phyloP scores from a whole-genome alignment of 2,329 filamentous ascomycete species.

The Diplodia mutila region DNA sequence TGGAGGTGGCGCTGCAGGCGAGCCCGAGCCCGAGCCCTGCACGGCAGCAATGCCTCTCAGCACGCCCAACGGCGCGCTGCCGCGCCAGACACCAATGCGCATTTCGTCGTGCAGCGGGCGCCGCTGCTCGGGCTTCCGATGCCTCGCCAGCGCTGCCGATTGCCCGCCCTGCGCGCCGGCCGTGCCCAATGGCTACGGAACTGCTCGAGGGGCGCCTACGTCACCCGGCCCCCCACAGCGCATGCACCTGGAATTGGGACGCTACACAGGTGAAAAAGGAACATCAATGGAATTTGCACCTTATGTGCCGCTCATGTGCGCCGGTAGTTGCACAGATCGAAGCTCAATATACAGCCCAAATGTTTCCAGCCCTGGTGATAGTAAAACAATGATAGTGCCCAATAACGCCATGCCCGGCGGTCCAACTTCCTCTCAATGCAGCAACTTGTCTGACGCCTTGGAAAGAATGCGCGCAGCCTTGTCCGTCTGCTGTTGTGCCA shows the following conservation, averaged over 20 bases:
- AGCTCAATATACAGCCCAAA: constrained; percentile 19
- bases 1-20: constrained; percentile 6
- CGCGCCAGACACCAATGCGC: background rate
- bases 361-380: constrained; percentile 6
- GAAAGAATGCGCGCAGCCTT: constrained; percentile 72
- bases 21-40: background rate
- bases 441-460: constrained; percentile 50
- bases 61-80: background rate
- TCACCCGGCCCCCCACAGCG: constrained; percentile 1
- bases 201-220: background rate
- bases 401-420: constrained; percentile 12
- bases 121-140: background rate
- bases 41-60: background rate
- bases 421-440: constrained; percentile 11
- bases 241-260: background rate
- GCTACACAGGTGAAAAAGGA: background rate
- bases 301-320: constrained; percentile 13
- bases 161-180: background rate
- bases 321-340: constrained; percentile 8
- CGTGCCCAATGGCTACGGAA: background rate
- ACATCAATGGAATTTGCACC: constrained; percentile 3
- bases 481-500: constrained; percentile 69
- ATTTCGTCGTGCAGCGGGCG: background rate
- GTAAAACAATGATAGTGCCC: background rate
- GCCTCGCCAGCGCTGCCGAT: background rate